Conservation (phyloP, 176 grass and related monocot genomes). For the Juncus inflexus region DNA sequence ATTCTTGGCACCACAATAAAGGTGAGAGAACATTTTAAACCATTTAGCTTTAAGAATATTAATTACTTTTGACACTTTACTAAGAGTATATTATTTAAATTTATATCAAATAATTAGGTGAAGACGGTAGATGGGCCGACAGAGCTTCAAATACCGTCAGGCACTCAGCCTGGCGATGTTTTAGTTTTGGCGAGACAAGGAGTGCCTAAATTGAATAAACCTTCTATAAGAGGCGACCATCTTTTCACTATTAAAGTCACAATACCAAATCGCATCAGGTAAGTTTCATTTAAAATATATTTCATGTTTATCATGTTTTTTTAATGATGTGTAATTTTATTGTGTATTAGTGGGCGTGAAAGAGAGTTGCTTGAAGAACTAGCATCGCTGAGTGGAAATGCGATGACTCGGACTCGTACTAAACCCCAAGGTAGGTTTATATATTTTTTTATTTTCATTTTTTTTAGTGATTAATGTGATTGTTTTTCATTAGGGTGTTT, state of each 20-base stretch:
- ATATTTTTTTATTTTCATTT: conserved; percentile 2
- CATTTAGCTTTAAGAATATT: neutral
- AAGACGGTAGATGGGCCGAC: conserved; percentile 74
- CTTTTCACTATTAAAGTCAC: conserved; percentile 84
- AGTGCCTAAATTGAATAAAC: conserved; percentile 86
- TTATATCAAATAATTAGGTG: conserved; percentile 52
- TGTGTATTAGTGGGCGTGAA: conserved; percentile 57
- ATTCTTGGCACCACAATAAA: conserved; percentile 67
- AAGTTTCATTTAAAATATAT: conserved; percentile 3
- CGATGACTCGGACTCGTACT: conserved; percentile 32
- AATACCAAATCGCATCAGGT: conserved; percentile 96
- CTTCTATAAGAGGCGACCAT: conserved; percentile 87
- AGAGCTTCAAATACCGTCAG: conserved; percentile 87
- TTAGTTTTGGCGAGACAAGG: conserved; percentile 79
- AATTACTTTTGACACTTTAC: neutral
- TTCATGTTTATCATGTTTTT: neutral
- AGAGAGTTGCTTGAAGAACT: conserved; percentile 84
- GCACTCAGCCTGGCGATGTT: conserved; percentile 92
- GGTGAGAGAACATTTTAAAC: conserved; percentile 37
- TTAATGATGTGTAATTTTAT: conserved; percentile 11
- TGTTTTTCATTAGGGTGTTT: neutral
- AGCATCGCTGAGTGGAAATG: conserved; percentile 54
- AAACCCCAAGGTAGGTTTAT: conserved; percentile 51
- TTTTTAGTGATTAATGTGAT: conserved; percentile 15
- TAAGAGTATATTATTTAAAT: conserved; percentile 6